These are phyloP conservation scores for Gymnopilus junonius DNA, from an alignment of 768 basidiomycete species.

Conservation along the genomic window DNA sequence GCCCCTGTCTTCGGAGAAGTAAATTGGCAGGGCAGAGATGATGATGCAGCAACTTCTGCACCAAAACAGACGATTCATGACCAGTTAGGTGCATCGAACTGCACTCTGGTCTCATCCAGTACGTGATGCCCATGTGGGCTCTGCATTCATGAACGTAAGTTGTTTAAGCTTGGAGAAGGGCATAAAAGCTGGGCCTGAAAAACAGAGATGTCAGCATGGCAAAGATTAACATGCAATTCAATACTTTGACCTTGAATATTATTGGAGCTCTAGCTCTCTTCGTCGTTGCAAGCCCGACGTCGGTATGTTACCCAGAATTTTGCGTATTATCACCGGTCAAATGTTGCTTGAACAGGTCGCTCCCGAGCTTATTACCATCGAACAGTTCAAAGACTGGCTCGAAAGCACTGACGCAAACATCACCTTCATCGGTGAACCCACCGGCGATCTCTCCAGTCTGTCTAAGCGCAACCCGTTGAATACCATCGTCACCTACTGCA, in stretches of 20 bases:
- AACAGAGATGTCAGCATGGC: too few relatives aligned
- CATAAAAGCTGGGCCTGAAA: too few relatives aligned
- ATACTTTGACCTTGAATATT: not conserved
- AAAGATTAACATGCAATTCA: not conserved
- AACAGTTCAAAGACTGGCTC: constrained; percentile 14
- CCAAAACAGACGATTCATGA: too few relatives aligned
- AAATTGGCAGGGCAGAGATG: too few relatives aligned
- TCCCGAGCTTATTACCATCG: not conserved
- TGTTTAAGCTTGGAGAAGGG: too few relatives aligned
- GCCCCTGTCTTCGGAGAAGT: too few relatives aligned
- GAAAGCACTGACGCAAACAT: constrained; percentile 15
- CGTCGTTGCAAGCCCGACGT: not conserved
- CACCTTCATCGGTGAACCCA: constrained; percentile 15
- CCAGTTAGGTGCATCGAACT: too few relatives aligned
- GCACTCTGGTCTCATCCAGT: too few relatives aligned
- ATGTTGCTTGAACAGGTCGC: not conserved
- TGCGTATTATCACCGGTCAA: too few relatives aligned
- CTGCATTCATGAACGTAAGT: too few relatives aligned
- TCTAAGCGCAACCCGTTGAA: constrained; percentile 9
- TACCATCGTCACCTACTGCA: constrained; percentile 35
- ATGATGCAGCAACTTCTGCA: too few relatives aligned
- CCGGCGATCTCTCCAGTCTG: not conserved
- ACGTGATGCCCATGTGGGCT: too few relatives aligned
- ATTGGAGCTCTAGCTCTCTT: not conserved
- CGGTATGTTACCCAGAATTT: not conserved